Conservation (phyloP, 2,329 filamentous ascomycete genomes). For the Geosmithia putterillii region DNA sequence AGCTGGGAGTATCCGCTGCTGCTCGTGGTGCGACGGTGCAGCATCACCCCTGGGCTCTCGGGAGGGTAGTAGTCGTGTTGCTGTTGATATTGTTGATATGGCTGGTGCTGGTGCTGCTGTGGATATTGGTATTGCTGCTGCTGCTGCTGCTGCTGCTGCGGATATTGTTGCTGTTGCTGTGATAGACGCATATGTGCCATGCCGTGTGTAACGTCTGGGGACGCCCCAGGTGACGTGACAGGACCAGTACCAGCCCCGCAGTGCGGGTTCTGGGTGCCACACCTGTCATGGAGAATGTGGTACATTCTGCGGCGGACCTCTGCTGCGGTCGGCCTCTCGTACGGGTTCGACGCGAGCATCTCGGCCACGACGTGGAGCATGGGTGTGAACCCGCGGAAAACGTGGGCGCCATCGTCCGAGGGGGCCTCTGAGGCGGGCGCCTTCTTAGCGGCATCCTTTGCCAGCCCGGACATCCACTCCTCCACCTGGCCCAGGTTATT, state of each 20-base stretch:
- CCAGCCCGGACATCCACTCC: conserved; percentile 51
- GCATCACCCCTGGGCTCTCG: too few relatives aligned
- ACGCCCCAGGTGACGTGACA: conserved; percentile 7
- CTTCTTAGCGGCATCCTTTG: conserved; percentile 44
- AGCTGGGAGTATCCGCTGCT: conserved; percentile 21
- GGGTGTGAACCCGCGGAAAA: conserved; percentile 38
- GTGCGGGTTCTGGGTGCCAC: conserved; percentile 35
- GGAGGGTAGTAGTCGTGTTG: not conserved
- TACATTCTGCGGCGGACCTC: conserved; percentile 41
- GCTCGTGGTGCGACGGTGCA: conserved; percentile 14
- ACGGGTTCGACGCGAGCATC: conserved; percentile 41
- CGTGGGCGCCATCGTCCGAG: conserved; percentile 27
- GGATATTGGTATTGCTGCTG: conserved; percentile 1
- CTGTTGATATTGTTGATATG: too few relatives aligned
- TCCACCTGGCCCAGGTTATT: conserved; percentile 57
- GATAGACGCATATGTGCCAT: not conserved
- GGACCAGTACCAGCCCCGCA: conserved; percentile 35
- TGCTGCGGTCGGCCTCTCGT: conserved; percentile 37
- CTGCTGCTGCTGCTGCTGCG: conserved; percentile 8
- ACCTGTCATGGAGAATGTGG: conserved; percentile 35
- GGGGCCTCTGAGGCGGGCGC: conserved; percentile 23
- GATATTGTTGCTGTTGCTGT: conserved; percentile 9
- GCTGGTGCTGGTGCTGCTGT: not conserved
- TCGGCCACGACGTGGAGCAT: conserved; percentile 37
- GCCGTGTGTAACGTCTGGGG: not conserved